Evolutionary conservation across 441 rosid species (phyloP), one percentile per base, ranked within the genome.

Genomic region (Dalechampia spathulata): DNA sequence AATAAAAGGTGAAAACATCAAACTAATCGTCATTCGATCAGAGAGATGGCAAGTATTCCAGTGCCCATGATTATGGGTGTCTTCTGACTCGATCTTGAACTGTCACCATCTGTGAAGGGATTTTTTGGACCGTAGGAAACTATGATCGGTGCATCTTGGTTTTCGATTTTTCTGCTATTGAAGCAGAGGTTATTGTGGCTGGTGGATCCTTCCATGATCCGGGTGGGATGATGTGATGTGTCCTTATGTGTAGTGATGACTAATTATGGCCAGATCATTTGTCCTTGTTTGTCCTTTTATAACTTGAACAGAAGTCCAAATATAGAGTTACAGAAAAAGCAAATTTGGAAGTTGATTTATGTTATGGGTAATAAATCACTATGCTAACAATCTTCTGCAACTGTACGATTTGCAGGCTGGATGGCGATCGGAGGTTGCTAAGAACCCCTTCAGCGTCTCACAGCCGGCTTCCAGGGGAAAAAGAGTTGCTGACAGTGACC

Each of bases 371-470:
- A n/a, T n/a, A n/a, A n/a, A n/a, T 12, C 10, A 10, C n/a, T 13
- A 20, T 19, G 3, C 66, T 56, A 32, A 44, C 17, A 14, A 0
- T 39, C 37, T 30, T 45, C 53, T 21, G 62, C 41, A 15, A 48
- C 3, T 53, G n/a, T 49, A n/a, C 49, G 48, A 44, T 72, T 66
- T 84, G 85, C 94, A 91, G 98, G 69, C 85, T 54, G 89, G 80
- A 53, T 79, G 90, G 95, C 72, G 77, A 57, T 75, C 77, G 47
- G 90, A 77, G 53, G 76, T 28, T 34, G 63, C 30, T 49, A 76
- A 76, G 80, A 90, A 85, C 58, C 97, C 96, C 25, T 87, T 87
- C n/a, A n/a, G n/a, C n/a, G n/a, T n/a, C 69, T 78, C 84, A 38
- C 79, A 79, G 60, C 85, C 71, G 49, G 68, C 45, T 45, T 66